Evolutionary conservation across 2,329 filamentous ascomycete genomes (phyloP).

Genomic region (Scedosporium apiospermum): DNA sequence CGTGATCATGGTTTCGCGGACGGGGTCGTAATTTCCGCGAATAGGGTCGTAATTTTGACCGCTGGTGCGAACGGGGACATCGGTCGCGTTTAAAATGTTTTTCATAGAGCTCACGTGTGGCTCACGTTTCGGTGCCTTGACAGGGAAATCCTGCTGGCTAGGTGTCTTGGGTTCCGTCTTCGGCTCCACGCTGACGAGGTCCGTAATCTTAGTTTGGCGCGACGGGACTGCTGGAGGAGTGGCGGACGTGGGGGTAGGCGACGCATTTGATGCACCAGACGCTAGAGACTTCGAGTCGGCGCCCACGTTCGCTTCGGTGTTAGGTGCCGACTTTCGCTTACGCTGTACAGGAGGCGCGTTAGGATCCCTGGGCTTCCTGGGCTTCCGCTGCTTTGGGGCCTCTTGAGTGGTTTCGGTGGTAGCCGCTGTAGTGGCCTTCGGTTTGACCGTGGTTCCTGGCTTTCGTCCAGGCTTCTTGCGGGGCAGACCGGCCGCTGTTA

Average conservation of each 20-base stretch:
- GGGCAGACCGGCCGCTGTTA: slow-evolving; percentile 49
- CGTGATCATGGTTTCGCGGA: slow-evolving; percentile 50
- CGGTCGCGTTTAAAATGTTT: slow-evolving; percentile 40
- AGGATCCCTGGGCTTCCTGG: slow-evolving; percentile 49
- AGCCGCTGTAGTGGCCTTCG: slow-evolving; percentile 21
- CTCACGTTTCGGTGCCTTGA: slow-evolving; percentile 43
- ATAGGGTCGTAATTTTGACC: slow-evolving; percentile 88
- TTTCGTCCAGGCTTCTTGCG: slow-evolving; percentile 58
- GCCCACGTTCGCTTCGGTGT: slow-evolving; percentile 26
- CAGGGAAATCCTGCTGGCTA: slow-evolving; percentile 22
- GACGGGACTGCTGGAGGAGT: slow-evolving; percentile 10
- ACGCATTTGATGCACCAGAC: slow-evolving; percentile 14
- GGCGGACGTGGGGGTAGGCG: neutral
- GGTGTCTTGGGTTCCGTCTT: slow-evolving; percentile 9
- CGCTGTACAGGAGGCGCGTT: slow-evolving; percentile 45
- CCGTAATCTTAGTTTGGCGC: slow-evolving; percentile 30
- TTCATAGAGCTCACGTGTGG: slow-evolving; percentile 39
- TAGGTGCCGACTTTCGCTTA: slow-evolving; percentile 41
- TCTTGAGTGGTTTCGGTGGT: slow-evolving; percentile 27
- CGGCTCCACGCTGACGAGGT: slow-evolving; percentile 18
- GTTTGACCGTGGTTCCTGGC: slow-evolving; percentile 45
- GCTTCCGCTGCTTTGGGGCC: slow-evolving; percentile 39
- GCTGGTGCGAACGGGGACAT: slow-evolving; percentile 49
- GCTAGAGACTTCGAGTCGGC: slow-evolving; percentile 24
- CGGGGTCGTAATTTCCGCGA: slow-evolving; percentile 61